Evolutionary conservation across 2,329 filamentous ascomycete genomes (phyloP).

Genomic region (Venturiaceae sp.): DNA sequence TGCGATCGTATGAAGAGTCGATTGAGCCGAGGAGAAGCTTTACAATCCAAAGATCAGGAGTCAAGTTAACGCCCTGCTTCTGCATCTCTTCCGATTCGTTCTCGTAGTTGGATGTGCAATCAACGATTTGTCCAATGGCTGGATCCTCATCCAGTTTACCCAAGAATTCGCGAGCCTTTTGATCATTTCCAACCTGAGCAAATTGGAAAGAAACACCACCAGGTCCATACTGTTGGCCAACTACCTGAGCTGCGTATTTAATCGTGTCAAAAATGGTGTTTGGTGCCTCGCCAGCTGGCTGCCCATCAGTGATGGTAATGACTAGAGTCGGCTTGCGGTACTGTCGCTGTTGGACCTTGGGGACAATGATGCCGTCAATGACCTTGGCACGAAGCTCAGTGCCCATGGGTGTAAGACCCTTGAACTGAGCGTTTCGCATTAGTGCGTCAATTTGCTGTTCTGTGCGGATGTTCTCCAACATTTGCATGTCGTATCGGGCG

Average conservation of each 20-base stretch:
- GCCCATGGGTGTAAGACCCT: constrained; percentile 58
- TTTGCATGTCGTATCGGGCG: constrained; percentile 22
- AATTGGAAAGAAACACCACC: constrained; percentile 58
- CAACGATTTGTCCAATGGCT: constrained; percentile 49
- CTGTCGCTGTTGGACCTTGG: constrained; percentile 39
- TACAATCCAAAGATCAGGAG: constrained; percentile 56
- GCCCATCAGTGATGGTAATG: constrained; percentile 57
- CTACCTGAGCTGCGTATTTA: constrained; percentile 41
- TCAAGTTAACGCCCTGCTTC: constrained; percentile 49
- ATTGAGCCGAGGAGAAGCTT: constrained; percentile 60
- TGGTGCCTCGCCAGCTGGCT: constrained; percentile 52
- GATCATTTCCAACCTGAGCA: constrained; percentile 59
- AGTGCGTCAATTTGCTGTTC: constrained; percentile 50
- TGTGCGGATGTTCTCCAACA: constrained; percentile 44
- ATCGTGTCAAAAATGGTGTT: constrained; percentile 49
- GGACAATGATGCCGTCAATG: constrained; percentile 49
- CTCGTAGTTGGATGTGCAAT: constrained; percentile 62
- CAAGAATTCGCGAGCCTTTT: constrained; percentile 54
- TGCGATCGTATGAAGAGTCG: constrained; percentile 54
- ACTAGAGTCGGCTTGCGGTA: constrained; percentile 55
- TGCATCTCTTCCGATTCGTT: constrained; percentile 59
- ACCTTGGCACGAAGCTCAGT: constrained; percentile 54
- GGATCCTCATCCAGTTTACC: constrained; percentile 55
- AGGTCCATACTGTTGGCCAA: constrained; percentile 42
- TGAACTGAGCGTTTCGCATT: constrained; percentile 50